Conservation (phyloP, 179 eudicot genomes). For the Silene noctiflora region DNA sequence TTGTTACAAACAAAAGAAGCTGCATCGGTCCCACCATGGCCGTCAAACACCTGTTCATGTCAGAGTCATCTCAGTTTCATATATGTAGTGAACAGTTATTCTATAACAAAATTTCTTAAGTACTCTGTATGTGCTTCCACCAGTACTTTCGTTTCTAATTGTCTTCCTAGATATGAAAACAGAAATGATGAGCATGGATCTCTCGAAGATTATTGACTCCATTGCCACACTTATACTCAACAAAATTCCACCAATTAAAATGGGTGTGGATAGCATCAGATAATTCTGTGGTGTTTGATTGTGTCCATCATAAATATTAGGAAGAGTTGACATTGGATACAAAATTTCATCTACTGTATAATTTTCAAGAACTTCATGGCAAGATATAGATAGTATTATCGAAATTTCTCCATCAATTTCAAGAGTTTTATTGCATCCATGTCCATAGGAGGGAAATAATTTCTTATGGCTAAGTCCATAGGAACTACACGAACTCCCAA, state of each 20-base stretch:
- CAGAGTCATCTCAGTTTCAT: background rate
- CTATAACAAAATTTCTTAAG: background rate
- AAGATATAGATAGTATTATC: background rate
- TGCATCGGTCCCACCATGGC: constrained; percentile 90
- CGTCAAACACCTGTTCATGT: constrained; percentile 72
- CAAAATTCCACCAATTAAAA: background rate
- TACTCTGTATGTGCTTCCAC: background rate
- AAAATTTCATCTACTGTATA: background rate
- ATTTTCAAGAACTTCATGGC: background rate
- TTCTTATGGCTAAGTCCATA: background rate
- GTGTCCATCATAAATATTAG: background rate
- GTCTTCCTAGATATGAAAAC: background rate
- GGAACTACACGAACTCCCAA: background rate
- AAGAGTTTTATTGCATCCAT: background rate
- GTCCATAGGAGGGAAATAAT: background rate
- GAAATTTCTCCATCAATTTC: background rate
- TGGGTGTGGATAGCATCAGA: background rate
- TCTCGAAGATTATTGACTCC: background rate
- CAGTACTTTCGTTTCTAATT: background rate
- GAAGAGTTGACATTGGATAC: background rate
- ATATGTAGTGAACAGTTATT: background rate
- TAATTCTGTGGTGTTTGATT: background rate
- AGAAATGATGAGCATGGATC: background rate
- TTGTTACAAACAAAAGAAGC: constrained; percentile 56
- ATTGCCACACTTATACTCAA: background rate